Evolutionary conservation across 495 filamentous ascomycete genomes (phyloP).

Genomic region (Penicillium maclennaniae): DNA sequence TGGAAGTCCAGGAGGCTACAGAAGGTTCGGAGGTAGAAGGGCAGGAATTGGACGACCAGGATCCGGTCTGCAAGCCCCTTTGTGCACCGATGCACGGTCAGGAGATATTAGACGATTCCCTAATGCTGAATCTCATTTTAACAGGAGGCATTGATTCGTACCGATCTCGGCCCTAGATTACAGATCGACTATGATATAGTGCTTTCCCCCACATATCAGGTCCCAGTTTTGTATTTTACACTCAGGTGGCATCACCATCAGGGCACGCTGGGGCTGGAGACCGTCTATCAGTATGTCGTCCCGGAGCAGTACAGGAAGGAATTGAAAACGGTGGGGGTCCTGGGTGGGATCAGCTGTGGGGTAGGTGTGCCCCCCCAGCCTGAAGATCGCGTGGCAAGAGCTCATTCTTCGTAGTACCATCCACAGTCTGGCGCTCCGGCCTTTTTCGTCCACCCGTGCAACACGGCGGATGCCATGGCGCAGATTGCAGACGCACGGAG

Average conservation of each 20-base stretch:
- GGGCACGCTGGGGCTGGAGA: conserved; percentile 59
- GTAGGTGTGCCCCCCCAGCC: conserved; percentile 47
- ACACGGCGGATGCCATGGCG: conserved; percentile 73
- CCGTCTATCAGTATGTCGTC: conserved; percentile 66
- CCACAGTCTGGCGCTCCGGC: conserved; percentile 67
- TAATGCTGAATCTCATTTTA: conserved; percentile 15
- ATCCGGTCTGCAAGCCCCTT: conserved; percentile 28
- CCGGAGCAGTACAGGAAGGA: conserved; percentile 56
- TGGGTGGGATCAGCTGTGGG: conserved; percentile 73
- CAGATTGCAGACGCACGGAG: conserved; percentile 43
- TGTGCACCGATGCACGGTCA: not conserved
- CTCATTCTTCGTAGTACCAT: conserved; percentile 66
- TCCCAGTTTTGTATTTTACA: conserved; percentile 50
- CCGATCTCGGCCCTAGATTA: conserved; percentile 22
- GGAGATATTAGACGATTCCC: conserved; percentile 5
- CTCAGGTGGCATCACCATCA: conserved; percentile 58
- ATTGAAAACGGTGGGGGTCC: conserved; percentile 56
- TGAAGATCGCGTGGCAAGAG: conserved; percentile 16
- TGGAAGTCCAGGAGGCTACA: conserved; percentile 14
- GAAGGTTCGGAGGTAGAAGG: conserved; percentile 12
- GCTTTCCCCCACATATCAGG: conserved; percentile 47
- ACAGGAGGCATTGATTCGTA: conserved; percentile 43
- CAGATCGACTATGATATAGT: conserved; percentile 54
- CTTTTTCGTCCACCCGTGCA: conserved; percentile 84
- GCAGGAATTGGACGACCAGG: conserved; percentile 28